Evolutionary conservation across 257 asterid species (phyloP), one percentile per base, ranked within the genome.

Genomic region (Primulina eburnea): DNA sequence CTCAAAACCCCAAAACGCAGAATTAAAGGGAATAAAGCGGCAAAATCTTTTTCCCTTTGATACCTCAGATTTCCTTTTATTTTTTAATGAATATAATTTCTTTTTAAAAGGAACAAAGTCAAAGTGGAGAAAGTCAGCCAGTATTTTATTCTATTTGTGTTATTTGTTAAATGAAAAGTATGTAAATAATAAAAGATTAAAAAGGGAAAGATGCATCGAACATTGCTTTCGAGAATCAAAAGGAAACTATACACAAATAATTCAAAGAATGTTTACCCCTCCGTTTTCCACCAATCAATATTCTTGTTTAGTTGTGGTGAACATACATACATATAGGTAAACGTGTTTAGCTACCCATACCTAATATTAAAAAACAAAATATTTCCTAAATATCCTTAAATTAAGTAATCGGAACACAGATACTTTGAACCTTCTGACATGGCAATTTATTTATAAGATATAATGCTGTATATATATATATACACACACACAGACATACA

Each of bases 101-200:
- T 38, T 38, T 38, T 10, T 67, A 32, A 59, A 14, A 38, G 50
- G n/a, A 65, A 43, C 17, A 67, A 71, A 65, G 65, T 52, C 28
- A 32, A 32, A 62, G 66, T 56, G 60, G 60, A 20, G 56, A 65
- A 79, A 74, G 87, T 82, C 87, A 82, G 78, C 82, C 75, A 47
- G 64, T 79, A 62, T 60, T 73, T 40, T 74, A 76, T 32, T 67
- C 18, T 34, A 29, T 77, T 35, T 58, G 4, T 12, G 17, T 29
- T 77, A 7, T 56, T 11, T n/a, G 17, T 43, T 12, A 43, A 43
- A 55, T 18, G 17, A 8, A 24, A 62, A 47, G 24, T 56, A 20
- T 18, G n/a, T 1, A 5, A 9, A 8, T 6, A 28, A 28, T 28
- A 28, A 32, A 57, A 65, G 43, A 37, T 43, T 0, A 4, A 67